Evolutionary conservation across 2,329 filamentous ascomycete genomes (phyloP).

Genomic region (Trichoderma brevicompactum): DNA sequence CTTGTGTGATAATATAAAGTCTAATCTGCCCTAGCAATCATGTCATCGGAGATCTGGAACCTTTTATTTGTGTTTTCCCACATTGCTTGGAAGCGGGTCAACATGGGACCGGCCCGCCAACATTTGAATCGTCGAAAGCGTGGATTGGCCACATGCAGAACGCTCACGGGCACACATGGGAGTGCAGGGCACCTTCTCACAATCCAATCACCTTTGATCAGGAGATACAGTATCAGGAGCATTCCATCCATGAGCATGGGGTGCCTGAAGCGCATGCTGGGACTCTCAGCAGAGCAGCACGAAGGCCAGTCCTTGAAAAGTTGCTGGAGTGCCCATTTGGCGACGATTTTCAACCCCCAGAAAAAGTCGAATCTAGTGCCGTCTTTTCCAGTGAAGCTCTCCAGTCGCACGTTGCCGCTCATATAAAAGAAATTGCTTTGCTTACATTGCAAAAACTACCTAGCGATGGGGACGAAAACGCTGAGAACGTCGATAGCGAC

Average conservation of each 20-base stretch:
- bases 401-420: slow-evolving; percentile 4
- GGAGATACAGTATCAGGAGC: slow-evolving; percentile 15
- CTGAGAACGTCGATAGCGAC: neutral
- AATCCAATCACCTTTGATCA: slow-evolving; percentile 3
- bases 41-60: slow-evolving; percentile 16
- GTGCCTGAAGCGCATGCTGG: neutral
- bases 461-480: neutral
- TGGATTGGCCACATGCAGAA: slow-evolving; percentile 21
- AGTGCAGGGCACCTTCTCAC: slow-evolving; percentile 6
- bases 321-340: neutral
- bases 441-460: slow-evolving; percentile 15
- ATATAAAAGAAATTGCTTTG: slow-evolving; percentile 9
- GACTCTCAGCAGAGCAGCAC: slow-evolving; percentile 4
- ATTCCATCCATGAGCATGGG: slow-evolving; percentile 12
- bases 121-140: slow-evolving; percentile 14
- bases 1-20: neutral
- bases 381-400: slow-evolving; percentile 12
- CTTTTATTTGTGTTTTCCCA: slow-evolving; percentile 2
- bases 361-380: neutral
- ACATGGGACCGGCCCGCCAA: neutral
- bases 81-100: slow-evolving; percentile 6
- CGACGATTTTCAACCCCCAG: neutral
- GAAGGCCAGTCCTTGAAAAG: neutral
- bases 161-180: slow-evolving; percentile 13
- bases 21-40: slow-evolving; percentile 4